A percentile compares a stretch with the other conserved stretches of the same genome.
Evolutionary conservation across 805 yeast genomes (phyloP).

Genomic region (Candida maesae): DNA sequence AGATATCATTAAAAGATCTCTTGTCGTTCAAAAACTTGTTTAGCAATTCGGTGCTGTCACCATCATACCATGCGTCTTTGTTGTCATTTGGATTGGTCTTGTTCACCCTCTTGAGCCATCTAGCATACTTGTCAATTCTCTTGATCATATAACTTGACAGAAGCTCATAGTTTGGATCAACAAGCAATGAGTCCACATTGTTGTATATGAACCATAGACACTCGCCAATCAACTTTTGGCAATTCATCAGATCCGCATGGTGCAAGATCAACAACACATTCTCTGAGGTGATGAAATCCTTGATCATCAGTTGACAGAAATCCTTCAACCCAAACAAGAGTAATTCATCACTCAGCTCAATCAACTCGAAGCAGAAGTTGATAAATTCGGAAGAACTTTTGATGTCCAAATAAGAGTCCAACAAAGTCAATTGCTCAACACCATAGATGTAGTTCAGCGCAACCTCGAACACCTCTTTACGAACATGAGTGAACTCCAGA

Average conservation of each 20-base stretch:
- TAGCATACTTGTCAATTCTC: constrained; percentile 31
- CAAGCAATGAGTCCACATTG: constrained; percentile 59
- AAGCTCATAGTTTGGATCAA: constrained; percentile 28
- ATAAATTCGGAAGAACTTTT: constrained; percentile 41
- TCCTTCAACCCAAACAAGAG: constrained; percentile 55
- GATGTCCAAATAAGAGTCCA: constrained; percentile 27
- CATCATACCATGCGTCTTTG: constrained; percentile 29
- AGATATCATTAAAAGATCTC: constrained; percentile 37
- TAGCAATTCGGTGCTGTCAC: constrained; percentile 28
- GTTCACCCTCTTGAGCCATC: constrained; percentile 32
- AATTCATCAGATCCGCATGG: constrained; percentile 49
- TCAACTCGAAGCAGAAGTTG: constrained; percentile 50
- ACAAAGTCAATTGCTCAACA: constrained; percentile 36
- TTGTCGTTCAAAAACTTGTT: constrained; percentile 34
- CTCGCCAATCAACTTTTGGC: constrained; percentile 51
- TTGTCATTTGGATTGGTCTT: constrained; percentile 12
- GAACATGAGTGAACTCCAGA: constrained; percentile 43
- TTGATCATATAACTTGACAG: constrained; percentile 16
- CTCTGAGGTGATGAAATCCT: constrained; percentile 52
- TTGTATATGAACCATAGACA: constrained; percentile 67
- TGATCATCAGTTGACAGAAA: constrained; percentile 55
- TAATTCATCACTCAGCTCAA: constrained; percentile 61
- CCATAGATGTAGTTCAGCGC: constrained; percentile 60
- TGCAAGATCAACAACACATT: constrained; percentile 55
- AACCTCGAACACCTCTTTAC: constrained; percentile 40